Evolutionary conservation across 2,329 filamentous ascomycete species (phyloP), one percentile per base, ranked within the genome.

Genomic region (Helotiales sp.): DNA sequence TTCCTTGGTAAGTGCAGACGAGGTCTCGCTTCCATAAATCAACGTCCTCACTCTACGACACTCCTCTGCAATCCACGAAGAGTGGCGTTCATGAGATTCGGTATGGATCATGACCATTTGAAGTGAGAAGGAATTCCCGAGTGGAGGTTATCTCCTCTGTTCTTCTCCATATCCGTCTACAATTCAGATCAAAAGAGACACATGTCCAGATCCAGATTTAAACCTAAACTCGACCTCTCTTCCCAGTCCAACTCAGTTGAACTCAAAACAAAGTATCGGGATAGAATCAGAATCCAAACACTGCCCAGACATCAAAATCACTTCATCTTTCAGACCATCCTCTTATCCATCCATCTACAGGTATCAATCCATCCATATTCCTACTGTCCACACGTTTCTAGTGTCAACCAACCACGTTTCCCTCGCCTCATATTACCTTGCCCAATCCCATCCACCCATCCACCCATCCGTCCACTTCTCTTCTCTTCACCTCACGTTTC

Each of bases 261-360:
- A 24, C 13, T 8, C 50, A 1, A 54, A 30, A 58, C 50, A 15
- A 17, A 22, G n/a, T 15, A 26, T 43, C 13, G 37, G 34, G n/a
- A n/a, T n/a, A n/a, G n/a, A 28, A 55, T 55, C 32, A 55, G 81
- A 43, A 84, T 85, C 59, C 84, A 84, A 8, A 84, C 81, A 70
- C 85, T 87, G 73, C 82, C 47, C 47, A 52, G 26, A 55, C 28
- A 55, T 54, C 26, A 40, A n/a, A 32, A 26, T 34, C 61, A 63
- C 62, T 65, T 58, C 64, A 57, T 65, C 49, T 63, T 63, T 37
- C 52, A 47, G 64, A 65, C 62, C 45, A 45, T 37, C 61, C 30
- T 40, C 24, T 20, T 26, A 20, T 26, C 20, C 37, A 34, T 43
- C 13, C 45, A 50, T 61, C 22, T 8, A 3, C 37, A n/a, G n/a